These are phyloP conservation scores for Pezicula neosporulosa DNA, from an alignment of 2,329 filamentous ascomycete species.

Conservation along the genomic window DNA sequence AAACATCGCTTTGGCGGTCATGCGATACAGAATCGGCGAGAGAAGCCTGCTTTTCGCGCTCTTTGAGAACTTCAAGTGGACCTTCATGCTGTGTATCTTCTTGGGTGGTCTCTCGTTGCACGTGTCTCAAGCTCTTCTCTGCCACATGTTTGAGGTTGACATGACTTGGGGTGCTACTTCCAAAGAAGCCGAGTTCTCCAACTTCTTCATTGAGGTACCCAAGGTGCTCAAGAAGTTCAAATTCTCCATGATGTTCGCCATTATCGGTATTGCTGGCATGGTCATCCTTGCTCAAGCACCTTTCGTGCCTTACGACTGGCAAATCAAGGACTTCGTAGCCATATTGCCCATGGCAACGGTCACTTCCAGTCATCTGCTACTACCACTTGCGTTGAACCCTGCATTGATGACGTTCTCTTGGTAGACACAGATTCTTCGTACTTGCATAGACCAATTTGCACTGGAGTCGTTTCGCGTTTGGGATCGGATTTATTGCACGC, in stretches of 20 bases:
- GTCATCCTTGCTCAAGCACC: conserved; percentile 59
- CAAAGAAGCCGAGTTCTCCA: conserved; percentile 77
- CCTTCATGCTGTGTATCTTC: conserved; percentile 72
- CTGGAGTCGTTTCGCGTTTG: too few relatives aligned
- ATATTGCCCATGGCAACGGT: conserved; percentile 74
- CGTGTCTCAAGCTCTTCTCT: conserved; percentile 73
- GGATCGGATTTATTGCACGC: too few relatives aligned
- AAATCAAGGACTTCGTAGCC: conserved; percentile 68
- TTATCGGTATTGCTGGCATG: conserved; percentile 57
- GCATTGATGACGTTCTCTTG: conserved; percentile 77
- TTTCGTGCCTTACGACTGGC: conserved; percentile 64
- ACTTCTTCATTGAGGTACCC: conserved; percentile 82
- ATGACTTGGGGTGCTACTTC: conserved; percentile 84
- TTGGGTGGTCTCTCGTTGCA: conserved; percentile 79
- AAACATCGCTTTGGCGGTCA: conserved; percentile 67
- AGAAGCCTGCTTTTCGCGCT: conserved; percentile 52
- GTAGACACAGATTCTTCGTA: conserved; percentile 35
- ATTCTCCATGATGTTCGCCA: conserved; percentile 62
- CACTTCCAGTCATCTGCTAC: conserved; percentile 63
- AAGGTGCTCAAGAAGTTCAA: conserved; percentile 79
- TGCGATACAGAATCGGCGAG: conserved; percentile 70
- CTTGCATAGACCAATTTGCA: too few relatives aligned
- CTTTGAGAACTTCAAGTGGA: conserved; percentile 70
- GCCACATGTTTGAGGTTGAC: conserved; percentile 82
- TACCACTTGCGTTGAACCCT: conserved; percentile 74